Evolutionary conservation across 176 grass and related monocot species (phyloP).

Genomic region (sorghum (Sorghum bicolor)): Sorghum_bicolor_NCBIv3 NC_012871.2:57141501-57142000

Average conservation of each 20-base stretch:
- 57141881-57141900: not conserved
- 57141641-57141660: constrained; percentile 13
- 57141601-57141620: constrained; percentile 93
- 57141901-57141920: not conserved
- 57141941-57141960: constrained; percentile 49
- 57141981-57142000: constrained; percentile 71
- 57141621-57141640: constrained; percentile 56
- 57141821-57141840: not conserved
- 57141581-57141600: constrained; percentile 48
- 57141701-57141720: not conserved
- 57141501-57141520: constrained; percentile 89
- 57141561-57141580: constrained; percentile 11
- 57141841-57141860: not conserved
- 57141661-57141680: constrained; percentile 11
- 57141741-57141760: not conserved
- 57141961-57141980: constrained; percentile 89
- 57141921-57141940: not conserved
- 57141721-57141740: not conserved
- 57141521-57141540: constrained; percentile 24
- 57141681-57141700: not conserved
- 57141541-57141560: constrained; percentile 11
- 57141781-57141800: constrained; percentile 7
- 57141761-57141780: not conserved
- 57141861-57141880: not conserved
- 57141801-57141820: not conserved